Evolutionary conservation across 495 filamentous ascomycete genomes (phyloP).

Genomic region (Aspergillus leporis): DNA sequence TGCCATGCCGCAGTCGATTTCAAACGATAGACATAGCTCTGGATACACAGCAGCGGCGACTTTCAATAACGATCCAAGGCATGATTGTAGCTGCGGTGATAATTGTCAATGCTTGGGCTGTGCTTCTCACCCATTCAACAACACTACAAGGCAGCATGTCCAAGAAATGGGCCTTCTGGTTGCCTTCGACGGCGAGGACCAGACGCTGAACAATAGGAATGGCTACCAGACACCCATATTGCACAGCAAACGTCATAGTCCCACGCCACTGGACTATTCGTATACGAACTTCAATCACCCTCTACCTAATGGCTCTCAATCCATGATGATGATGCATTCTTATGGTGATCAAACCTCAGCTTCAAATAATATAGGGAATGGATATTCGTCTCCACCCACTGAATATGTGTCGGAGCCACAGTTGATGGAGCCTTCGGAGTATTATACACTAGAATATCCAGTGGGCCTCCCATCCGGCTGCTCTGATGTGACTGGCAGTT

Average conservation of each 20-base stretch:
- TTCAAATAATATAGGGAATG: conserved; percentile 22
- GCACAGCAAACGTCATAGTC: background rate
- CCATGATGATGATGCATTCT: conserved; percentile 17
- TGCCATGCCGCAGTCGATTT: conserved; percentile 18
- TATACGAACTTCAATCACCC: conserved; percentile 12
- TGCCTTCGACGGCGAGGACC: conserved; percentile 34
- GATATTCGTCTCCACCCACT: conserved; percentile 30
- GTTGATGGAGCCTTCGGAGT: conserved; percentile 45
- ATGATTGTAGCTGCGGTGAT: conserved; percentile 66
- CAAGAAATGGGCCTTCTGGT: conserved; percentile 50
- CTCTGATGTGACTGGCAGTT: conserved; percentile 46
- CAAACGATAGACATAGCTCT: conserved; percentile 14
- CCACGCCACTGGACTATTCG: conserved; percentile 9
- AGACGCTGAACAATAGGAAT: conserved; percentile 21
- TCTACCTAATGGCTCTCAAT: conserved; percentile 17
- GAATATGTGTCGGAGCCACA: conserved; percentile 30
- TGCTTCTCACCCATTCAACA: conserved; percentile 69
- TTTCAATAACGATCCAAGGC: conserved; percentile 25
- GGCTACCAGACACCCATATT: conserved; percentile 16
- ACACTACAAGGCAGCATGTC: conserved; percentile 66
- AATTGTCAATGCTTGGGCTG: conserved; percentile 71
- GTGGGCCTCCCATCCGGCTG: conserved; percentile 42
- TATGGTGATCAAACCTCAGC: conserved; percentile 20
- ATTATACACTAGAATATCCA: conserved; percentile 49
- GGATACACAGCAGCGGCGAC: conserved; percentile 12